Evolutionary conservation across 257 asterid species (phyloP), one percentile per base, ranked within the genome.

Genomic region (Solanum chilense): DNA sequence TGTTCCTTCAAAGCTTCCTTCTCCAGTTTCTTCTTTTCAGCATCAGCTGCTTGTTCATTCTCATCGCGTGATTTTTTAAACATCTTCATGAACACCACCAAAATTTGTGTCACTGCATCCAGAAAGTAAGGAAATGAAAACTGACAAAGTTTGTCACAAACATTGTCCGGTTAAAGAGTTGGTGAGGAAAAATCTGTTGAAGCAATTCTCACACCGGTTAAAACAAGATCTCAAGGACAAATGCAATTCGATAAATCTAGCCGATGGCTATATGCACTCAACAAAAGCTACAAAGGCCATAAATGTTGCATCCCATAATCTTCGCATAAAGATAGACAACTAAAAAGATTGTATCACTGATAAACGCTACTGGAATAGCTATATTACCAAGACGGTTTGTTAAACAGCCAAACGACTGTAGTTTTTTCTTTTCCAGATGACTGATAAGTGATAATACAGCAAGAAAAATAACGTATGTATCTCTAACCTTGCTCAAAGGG

Each of bases 401-500:
- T 16, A 44, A 77, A 44, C 41, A 78, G 14, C 14, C 39, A 45
- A 44, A 27, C 1, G 18, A 45, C 64, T 77, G 5, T 25, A 25
- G 20, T 37, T 45, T 78, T 44, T 27, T 44, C 64, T 78, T 78
- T 78, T 25, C 64, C 66, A 44, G 68, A 47, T 47, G 44, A 29
- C 64, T 25, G 70, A 78, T 23, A 41, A 21, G 3, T 70, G 25
- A 70, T 16, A 70, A 33, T 49, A 86, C 82, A 66, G 39, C 42
- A 42, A 80, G 49, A 23, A 7, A 47, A 64, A 82, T 27, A 39
- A 47, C 29, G 41, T n/a, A 25, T 39, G 15, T 70, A 70, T 35
- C 47, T 81, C 84, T 15, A 85, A 97, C 99, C 99, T 97, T 94
- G 98, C 92, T 97, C 99, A 88, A 97, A 97, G 87, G 99, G 99